Evolutionary conservation across 805 yeast species (phyloP), one percentile per base, ranked within the genome.

Genomic region (Komagataella pastoris): DNA sequence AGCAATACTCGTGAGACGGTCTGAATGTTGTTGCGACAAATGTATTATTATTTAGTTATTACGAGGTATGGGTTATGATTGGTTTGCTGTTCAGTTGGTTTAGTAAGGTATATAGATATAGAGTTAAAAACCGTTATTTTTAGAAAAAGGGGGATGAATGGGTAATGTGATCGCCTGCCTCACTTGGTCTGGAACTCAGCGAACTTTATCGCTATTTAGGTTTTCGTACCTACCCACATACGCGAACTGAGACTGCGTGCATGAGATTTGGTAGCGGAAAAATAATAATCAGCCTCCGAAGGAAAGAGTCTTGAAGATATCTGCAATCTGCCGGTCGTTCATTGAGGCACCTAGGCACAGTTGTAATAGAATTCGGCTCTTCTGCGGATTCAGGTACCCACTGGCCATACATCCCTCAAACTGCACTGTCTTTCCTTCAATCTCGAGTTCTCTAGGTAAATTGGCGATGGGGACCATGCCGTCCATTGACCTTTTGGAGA

Each of bases 341-440:
- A 70, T 70, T 1, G 65, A 66, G 43, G 71, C 71, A 24, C 69
- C 63, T 48, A 81, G 65, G 55, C 83, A 77, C 57, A 81, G 65
- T 57, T 80, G 85, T 48, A 81, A 63, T 47, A 81, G 61, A 23
- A 81, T 71, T 57, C 86, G 70, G 47, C 80, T 69, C 65, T 81
- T 81, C 57, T 79, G 85, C 5, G 88, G 86, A 55, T 79, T 81
- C 55, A 81, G 62, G 56, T 79, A 80, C 3, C 88, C 88, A 50
- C 83, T 76, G 1, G 86, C 83, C 51, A 81, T 69, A 14, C 76
- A 72, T 56, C 73, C 75, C 17, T 56, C 59, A 51, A 63, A 67
- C 6, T 61, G 58, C 5, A 67, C 67, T 3, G 63, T 63, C 40
- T 30, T 10, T 1, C 40, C 40, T 10, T 14, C 40, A 3, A 30